These are phyloP conservation scores for Pezicula radicicola DNA, from an alignment of 2,329 filamentous ascomycete genomes.

Conservation along the genomic window DNA sequence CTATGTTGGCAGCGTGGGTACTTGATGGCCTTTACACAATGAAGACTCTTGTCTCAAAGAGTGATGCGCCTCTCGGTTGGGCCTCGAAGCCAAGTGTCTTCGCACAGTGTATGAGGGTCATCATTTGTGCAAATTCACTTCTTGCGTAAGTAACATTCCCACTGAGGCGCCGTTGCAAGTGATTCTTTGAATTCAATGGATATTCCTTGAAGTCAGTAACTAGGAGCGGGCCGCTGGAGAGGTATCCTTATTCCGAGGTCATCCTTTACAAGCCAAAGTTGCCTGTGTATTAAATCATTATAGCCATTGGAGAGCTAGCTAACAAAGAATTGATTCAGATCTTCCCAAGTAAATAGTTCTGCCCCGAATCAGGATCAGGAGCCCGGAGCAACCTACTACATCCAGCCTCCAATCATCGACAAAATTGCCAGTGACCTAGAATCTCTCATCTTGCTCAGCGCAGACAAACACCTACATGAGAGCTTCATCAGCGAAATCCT, in stretches of 20 bases:
- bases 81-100: slow-evolving; percentile 67
- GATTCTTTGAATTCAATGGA: not conserved
- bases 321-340: too few relatives aligned
- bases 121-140: slow-evolving; percentile 29
- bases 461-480: slow-evolving; percentile 3
- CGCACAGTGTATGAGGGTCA: slow-evolving; percentile 46
- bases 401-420: not conserved
- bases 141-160: slow-evolving; percentile 2
- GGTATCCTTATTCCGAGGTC: too few relatives aligned
- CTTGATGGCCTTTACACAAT: slow-evolving; percentile 9
- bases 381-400: too few relatives aligned
- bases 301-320: too few relatives aligned
- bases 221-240: too few relatives aligned
- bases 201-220: not conserved
- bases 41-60: slow-evolving; percentile 25
- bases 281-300: too few relatives aligned
- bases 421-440: not conserved
- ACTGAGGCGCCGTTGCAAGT: not conserved
- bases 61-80: slow-evolving; percentile 71
- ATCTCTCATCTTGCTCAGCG: not conserved
- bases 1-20: slow-evolving; percentile 43
- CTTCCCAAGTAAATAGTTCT: too few relatives aligned
- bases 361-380: too few relatives aligned
- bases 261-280: too few relatives aligned
- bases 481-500: slow-evolving; percentile 2